Evolutionary conservation across 1,284 basidiomycete species (phyloP), one percentile per base, ranked within the genome.

Genomic region (Omphalotus olearius): DNA sequence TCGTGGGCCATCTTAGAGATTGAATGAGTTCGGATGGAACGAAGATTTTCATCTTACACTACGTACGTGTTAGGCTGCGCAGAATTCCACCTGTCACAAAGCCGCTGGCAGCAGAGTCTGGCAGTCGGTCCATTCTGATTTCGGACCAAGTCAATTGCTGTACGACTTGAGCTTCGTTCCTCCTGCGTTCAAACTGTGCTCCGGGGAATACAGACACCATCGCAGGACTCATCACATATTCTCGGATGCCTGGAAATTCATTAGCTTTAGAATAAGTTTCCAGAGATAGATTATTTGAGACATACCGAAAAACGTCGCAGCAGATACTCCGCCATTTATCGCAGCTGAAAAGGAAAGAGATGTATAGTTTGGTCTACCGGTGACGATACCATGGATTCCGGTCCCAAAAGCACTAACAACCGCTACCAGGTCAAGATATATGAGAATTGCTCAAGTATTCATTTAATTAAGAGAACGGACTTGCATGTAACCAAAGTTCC

Each of bases 241-340:
- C 88, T 47, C 87, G 78, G 54, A 85, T 63, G 53, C 77, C 88
- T 91, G 28, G 23, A 39, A 38, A 23, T 5, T 23, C 23, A 23
- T 23, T 36, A 9, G n/a, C 20, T 6, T 23, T 25, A 23, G 20
- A 2, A 13, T 48, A 11, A 25, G 48, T 26, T 37, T 16, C 36
- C n/a, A 40, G 36, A 28, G 6, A 14, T 18, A 30, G 9, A 11
- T 18, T 11, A 11, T 7, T 17, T 17, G 49, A 13, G n/a, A 70
- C 82, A 51, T 56, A 88, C 88, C 73, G 66, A 91, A 89, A 67
- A 91, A 91, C 0, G 79, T 76, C 10, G 79, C 74, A 10, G 83
- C 80, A 16, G 78, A 83, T 16, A 87, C 68, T 17, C 79, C 84
- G 50, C 82, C 80, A 62, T 89, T 91, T 17, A 86, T 56, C 13